A percentile compares a stretch with the other conserved stretches of the same genome.
phyloP scores from a whole-genome alignment of 2,329 filamentous ascomycete species.

The Fusarium algeriense region DNA sequence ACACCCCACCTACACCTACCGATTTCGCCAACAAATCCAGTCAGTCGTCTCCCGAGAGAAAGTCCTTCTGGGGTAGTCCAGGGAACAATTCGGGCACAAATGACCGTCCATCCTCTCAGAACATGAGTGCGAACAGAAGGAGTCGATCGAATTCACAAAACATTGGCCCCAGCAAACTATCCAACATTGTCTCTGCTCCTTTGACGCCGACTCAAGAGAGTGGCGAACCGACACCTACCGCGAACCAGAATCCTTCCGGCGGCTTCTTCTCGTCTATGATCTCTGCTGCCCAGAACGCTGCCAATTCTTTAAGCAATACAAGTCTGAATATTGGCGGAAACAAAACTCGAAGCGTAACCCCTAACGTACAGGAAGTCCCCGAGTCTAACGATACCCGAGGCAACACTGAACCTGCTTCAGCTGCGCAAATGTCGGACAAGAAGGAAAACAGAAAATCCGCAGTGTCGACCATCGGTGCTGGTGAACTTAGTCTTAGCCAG shows the following conservation, averaged over 20 bases:
- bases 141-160: conserved; percentile 65
- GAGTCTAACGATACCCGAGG: conserved; percentile 50
- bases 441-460: conserved; percentile 77
- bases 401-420: conserved; percentile 57
- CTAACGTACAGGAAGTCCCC: conserved; percentile 43
- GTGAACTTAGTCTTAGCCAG: conserved; percentile 89
- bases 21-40: conserved; percentile 52
- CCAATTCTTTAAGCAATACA: conserved; percentile 77
- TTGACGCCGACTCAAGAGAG: conserved; percentile 81
- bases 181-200: conserved; percentile 77
- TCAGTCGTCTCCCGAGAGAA: conserved; percentile 48
- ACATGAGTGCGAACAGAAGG: conserved; percentile 77
- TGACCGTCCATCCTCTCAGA: conserved; percentile 72
- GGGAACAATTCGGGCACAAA: conserved; percentile 53
- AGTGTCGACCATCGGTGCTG: conserved; percentile 88
- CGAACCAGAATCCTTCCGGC: conserved; percentile 60
- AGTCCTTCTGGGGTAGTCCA: conserved; percentile 45
- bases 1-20: conserved; percentile 74
- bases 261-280: conserved; percentile 96
- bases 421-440: conserved; percentile 49
- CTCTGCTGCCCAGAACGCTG: conserved; percentile 92
- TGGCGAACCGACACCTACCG: conserved; percentile 68
- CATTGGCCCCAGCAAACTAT: conserved; percentile 86
- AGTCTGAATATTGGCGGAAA: conserved; percentile 65
- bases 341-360: conserved; percentile 49